Evolutionary conservation across 352 stramenopile species (phyloP), one percentile per base, ranked within the genome.

Genomic region (Globisporangium cederbergense): DNA sequence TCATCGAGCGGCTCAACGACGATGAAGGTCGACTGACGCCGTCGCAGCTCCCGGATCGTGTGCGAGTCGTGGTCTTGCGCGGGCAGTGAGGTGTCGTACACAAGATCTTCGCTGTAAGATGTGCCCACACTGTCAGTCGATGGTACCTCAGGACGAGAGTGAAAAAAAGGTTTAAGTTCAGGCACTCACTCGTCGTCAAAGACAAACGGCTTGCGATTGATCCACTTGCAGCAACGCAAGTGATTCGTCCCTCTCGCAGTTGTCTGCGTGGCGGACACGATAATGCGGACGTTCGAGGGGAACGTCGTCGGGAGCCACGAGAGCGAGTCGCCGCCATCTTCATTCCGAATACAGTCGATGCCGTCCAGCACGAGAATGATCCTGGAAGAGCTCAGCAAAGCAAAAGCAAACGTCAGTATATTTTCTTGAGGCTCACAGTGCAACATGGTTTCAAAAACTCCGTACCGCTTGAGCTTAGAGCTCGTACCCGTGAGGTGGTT

Each of bases 301-400:
- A 93, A 89, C 18, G 68, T 74, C 51, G 80, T 95, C 22, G 86
- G 84, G 22, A 95, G 71, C 86, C 86, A 95, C n/a, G 81, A 93
- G 6, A 95, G 67, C 34, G 83, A 92, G 71, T 95, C 84, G 1
- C 83, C 79, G n/a, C 86, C 86, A 46, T 95, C 86, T 58, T 91
- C 83, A 18, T 81, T 93, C 36, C 82, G 77, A 30, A 95, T 76
- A 54, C 81, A 92, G 65, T 93, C 86, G 52, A 93, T 91, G 1
- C 86, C 84, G 51, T 95, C 86, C 3, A 95, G 64, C 34, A 95
- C 72, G 11, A 95, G 75, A 13, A 95, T 72, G 64, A 95, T 92
- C 38, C 86, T 58, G 30, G 45, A 11, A 30, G 2, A n/a, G 32
- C 3, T 45, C 18, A 57, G 4, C 6, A 6, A 0, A 42, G 3